A percentile compares a stretch with the other conserved stretches of the same genome.
phyloP scores from a whole-genome alignment of 306 rosid species.

The Sphenostylis stenocarpa region DNA sequence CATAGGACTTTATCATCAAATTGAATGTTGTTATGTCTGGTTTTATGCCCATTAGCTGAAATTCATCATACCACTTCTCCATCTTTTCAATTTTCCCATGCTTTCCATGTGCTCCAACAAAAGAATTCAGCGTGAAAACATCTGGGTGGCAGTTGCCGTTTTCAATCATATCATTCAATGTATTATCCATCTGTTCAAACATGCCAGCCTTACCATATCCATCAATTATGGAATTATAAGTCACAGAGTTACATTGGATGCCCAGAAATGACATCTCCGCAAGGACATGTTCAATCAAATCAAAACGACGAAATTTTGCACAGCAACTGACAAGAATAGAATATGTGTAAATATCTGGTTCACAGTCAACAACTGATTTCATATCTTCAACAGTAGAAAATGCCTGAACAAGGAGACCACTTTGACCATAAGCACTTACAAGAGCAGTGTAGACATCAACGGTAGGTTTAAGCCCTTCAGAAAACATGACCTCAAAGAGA shows the following conservation, averaged over 20 bases:
- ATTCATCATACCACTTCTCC: slow-evolving; percentile 95
- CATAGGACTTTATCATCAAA: slow-evolving; percentile 77
- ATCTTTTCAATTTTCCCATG: slow-evolving; percentile 65
- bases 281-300: slow-evolving; percentile 56
- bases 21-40: slow-evolving; percentile 85
- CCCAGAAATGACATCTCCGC: slow-evolving; percentile 74
- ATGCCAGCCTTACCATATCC: slow-evolving; percentile 80
- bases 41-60: slow-evolving; percentile 71
- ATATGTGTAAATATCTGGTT: slow-evolving; percentile 72
- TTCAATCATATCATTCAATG: slow-evolving; percentile 77
- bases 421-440: slow-evolving; percentile 70
- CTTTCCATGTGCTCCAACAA: slow-evolving; percentile 71
- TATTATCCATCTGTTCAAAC: slow-evolving; percentile 79
- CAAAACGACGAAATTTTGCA: slow-evolving; percentile 55
- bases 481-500: slow-evolving; percentile 69
- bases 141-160: slow-evolving; percentile 71
- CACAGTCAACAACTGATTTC: slow-evolving; percentile 71
- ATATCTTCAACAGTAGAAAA: slow-evolving; percentile 70
- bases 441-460: slow-evolving; percentile 88
- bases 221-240: slow-evolving; percentile 73
- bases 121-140: slow-evolving; percentile 74
- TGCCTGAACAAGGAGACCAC: slow-evolving; percentile 70
- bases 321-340: slow-evolving; percentile 73
- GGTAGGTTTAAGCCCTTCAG: slow-evolving; percentile 84
- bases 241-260: slow-evolving; percentile 61